Evolutionary conservation across 1,284 basidiomycete species (phyloP), one percentile per base, ranked within the genome.

Genomic region (Trichosporon sp.): DNA sequence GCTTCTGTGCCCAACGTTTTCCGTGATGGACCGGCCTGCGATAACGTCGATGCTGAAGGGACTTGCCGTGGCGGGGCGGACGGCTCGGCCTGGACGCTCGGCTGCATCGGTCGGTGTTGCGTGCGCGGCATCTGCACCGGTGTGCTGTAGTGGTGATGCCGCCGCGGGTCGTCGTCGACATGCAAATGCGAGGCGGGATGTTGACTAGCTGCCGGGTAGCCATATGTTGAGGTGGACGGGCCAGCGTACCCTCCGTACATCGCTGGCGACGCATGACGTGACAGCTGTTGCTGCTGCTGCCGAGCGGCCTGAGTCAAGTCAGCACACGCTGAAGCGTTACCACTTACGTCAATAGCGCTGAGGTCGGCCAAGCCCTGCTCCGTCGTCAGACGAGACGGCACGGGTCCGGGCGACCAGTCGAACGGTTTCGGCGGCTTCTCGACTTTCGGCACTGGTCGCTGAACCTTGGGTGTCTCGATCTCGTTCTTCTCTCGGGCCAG

Each of bases 401-500:
- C 68, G 5, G 77, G 73, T 7, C 78, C 78, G 1, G 68, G 65
- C 1, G 74, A 69, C 79, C 79, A 80, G 59, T 77, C 72, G 44
- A 76, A 74, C 0, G 68, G 63, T 14, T 67, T 65, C 19, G 59
- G 62, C 1, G 71, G 67, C 56, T 67, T 65, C 25, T 71, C 69
- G 0, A 66, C 68, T 11, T 65, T 62, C 9, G 79, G 79, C 2
- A 80, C 64, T 4, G 78, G 70, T 67, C 76, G 75, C n/a, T 70
- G 73, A 64, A 81, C 79, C 56, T 80, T 76, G 5, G 81, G 80
- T 14, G 78, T 79, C 62, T 85, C 84, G 25, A 84, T 75, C 58
- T 79, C 75, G 13, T 83, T 81, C 79, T 84, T 84, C 73, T 85
- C 84, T 32, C 83, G 78, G 19, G 84, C 83, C 16, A 84, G 69